These are phyloP conservation scores for Penicillium mononematosum DNA, from an alignment of 495 filamentous ascomycete genomes.

Conservation along the genomic window DNA sequence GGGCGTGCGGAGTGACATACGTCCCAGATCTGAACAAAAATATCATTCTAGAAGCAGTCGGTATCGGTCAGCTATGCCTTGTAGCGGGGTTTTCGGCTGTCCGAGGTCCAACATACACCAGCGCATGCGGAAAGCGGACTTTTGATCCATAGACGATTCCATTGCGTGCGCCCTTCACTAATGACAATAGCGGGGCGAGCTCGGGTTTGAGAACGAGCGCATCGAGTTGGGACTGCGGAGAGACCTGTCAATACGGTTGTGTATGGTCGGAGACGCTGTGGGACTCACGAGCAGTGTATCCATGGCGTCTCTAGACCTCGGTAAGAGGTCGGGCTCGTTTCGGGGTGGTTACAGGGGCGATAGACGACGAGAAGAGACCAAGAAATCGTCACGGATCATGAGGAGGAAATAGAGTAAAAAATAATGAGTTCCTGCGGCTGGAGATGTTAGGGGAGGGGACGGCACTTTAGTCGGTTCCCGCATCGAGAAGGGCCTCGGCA, in stretches of 20 bases:
- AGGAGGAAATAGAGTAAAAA: slow-evolving; percentile 14
- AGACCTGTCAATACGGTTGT: slow-evolving; percentile 5
- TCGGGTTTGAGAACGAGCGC: slow-evolving; percentile 74
- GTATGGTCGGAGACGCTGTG: slow-evolving; percentile 9
- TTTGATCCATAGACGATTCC: slow-evolving; percentile 96
- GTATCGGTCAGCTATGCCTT: slow-evolving; percentile 13
- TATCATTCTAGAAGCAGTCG: slow-evolving; percentile 64
- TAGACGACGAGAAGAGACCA: slow-evolving; percentile 15
- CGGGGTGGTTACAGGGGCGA: slow-evolving; percentile 16
- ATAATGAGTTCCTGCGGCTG: slow-evolving; percentile 10
- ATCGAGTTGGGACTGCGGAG: slow-evolving; percentile 51
- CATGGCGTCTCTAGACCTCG: slow-evolving; percentile 41
- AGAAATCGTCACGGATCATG: slow-evolving; percentile 7
- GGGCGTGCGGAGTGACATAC: slow-evolving; percentile 42
- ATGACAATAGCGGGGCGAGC: slow-evolving; percentile 75
- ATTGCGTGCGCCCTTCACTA: slow-evolving; percentile 92
- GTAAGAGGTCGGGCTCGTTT: slow-evolving; percentile 28
- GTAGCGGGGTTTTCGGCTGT: neutral
- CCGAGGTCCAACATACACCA: slow-evolving; percentile 63
- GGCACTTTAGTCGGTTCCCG: slow-evolving; percentile 34
- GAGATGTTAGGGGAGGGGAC: slow-evolving; percentile 17
- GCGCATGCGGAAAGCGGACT: slow-evolving; percentile 96
- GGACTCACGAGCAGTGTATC: slow-evolving; percentile 40
- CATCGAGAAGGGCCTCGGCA: slow-evolving; percentile 42
- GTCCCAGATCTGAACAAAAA: slow-evolving; percentile 91